phyloP scores from a whole-genome alignment of 1,284 basidiomycete genomes.

The Melampsora occidentalis region DNA sequence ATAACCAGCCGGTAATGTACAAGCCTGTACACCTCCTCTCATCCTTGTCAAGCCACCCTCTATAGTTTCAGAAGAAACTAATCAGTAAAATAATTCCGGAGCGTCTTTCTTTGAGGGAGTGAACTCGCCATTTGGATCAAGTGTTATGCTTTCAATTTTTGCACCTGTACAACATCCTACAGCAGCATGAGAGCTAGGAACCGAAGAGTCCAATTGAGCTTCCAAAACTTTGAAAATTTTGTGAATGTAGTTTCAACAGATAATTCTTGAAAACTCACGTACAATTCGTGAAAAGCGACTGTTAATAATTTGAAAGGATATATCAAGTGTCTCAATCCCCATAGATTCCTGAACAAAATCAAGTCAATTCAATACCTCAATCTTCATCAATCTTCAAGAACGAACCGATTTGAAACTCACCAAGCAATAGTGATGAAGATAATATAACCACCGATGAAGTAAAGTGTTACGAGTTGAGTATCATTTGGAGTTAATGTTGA shows the following conservation, averaged over 20 bases:
- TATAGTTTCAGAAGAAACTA: background rate
- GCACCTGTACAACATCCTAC: slow-evolving; percentile 76
- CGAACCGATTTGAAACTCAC: background rate
- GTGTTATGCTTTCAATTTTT: slow-evolving; percentile 77
- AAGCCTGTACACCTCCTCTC: slow-evolving; percentile 82
- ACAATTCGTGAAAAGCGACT: slow-evolving; percentile 41
- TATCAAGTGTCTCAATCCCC: slow-evolving; percentile 45
- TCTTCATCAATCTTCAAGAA: background rate
- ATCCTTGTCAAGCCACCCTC: slow-evolving; percentile 87
- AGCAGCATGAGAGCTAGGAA: slow-evolving; percentile 50
- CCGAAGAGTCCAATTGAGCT: background rate
- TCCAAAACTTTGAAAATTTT: slow-evolving; percentile 45
- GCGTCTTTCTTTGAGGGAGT: background rate
- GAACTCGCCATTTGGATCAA: slow-evolving; percentile 51
- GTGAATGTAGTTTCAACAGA: background rate
- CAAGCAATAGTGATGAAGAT: slow-evolving; percentile 40
- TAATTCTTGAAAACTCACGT: background rate
- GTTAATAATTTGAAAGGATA: slow-evolving; percentile 53
- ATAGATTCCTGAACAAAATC: slow-evolving; percentile 44
- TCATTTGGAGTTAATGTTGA: slow-evolving; percentile 12
- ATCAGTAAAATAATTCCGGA: slow-evolving; percentile 57
- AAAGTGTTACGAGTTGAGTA: slow-evolving; percentile 27
- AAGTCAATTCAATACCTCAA: background rate
- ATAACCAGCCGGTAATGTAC: slow-evolving; percentile 80
- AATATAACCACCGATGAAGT: slow-evolving; percentile 24